Evolutionary conservation across 75 land plant genomes (phyloP), one percentile per base, ranked within the genome.

Genomic region (Picea sitchensis): DNA sequence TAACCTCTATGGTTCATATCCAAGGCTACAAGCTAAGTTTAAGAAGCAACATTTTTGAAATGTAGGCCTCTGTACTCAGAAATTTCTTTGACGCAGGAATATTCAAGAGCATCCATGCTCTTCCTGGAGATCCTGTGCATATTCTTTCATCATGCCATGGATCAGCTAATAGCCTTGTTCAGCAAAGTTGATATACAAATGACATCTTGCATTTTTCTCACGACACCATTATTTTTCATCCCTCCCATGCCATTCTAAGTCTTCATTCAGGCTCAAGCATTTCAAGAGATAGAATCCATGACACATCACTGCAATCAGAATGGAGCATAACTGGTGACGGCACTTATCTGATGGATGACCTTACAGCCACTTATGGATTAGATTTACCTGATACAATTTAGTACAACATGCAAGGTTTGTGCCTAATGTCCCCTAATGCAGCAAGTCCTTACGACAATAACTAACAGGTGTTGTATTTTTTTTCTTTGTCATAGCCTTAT

Each of bases 31-130:
- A 73, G 44, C 23, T 20, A 62, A 62, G 21, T 51, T 73, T 51
- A 81, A 79, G 73, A 65, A 82, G 58, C 14, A 14, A 44, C 14
- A 77, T 84, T 67, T 77, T 82, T 75, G 60, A 65, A 62, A 51
- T 67, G 62, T 77, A 65, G 74, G 77, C 85, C 84, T 81, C 86
- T 65, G 32, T 80, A 86, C 85, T 90, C 87, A 84, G 76, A 77
- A 86, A 71, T 84, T 88, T 91, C 88, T 91, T 91, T 91, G 88
- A 56, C 85, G 92, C 92, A 91, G 92, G 92, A 86, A 79, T 86
- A 20, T 77, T 79, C 64, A 59, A 84, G 85, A 78, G 76, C 80
- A 59, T 68, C 69, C 79, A 77, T 77, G 80, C 78, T 77, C 81
- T 82, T 82, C 78, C 58, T 58, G 80, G 88, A 77, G 81, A 79